Percentiles rank a stretch among this genome's conserved stretches.
These are phyloP conservation scores for Kokia cookei DNA, from an alignment of 441 rosid genomes.

Conservation along the genomic window DNA sequence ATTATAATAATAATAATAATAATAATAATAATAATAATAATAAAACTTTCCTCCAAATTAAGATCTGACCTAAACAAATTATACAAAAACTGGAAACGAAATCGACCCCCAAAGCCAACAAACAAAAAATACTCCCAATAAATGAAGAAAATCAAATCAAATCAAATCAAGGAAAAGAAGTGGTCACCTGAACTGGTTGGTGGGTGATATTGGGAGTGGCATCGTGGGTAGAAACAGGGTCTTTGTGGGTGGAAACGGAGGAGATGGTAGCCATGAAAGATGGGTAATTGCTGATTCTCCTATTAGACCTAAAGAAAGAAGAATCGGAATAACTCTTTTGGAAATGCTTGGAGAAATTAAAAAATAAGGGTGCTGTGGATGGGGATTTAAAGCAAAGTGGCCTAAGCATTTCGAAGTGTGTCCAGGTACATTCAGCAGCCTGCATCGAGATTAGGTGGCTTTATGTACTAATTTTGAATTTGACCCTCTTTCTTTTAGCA, in stretches of 20 bases:
- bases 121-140: not conserved
- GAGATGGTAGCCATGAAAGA: slow-evolving; percentile 38
- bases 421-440: slow-evolving; percentile 45
- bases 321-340: not conserved
- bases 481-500: not conserved
- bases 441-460: slow-evolving; percentile 10
- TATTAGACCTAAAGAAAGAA: not conserved
- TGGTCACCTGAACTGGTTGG: slow-evolving; percentile 47
- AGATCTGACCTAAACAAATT: not conserved
- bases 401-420: slow-evolving; percentile 33
- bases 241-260: slow-evolving; percentile 27
- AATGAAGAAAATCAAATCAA: not conserved
- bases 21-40: not conserved
- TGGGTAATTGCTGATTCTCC: slow-evolving; percentile 8
- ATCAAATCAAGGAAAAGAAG: not conserved
- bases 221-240: slow-evolving; percentile 12
- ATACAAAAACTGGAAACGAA: not conserved
- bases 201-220: slow-evolving; percentile 23
- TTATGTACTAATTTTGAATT: not conserved
- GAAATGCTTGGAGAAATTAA: slow-evolving; percentile 16
- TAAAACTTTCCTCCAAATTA: not conserved
- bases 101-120: not conserved
- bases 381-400: slow-evolving; percentile 30
- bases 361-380: not conserved
- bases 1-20: not conserved